A percentile compares a stretch with the other conserved stretches of the same genome.
Evolutionary conservation across 768 basidiomycete species (phyloP).

Genomic region (Rickenella mellea): DNA sequence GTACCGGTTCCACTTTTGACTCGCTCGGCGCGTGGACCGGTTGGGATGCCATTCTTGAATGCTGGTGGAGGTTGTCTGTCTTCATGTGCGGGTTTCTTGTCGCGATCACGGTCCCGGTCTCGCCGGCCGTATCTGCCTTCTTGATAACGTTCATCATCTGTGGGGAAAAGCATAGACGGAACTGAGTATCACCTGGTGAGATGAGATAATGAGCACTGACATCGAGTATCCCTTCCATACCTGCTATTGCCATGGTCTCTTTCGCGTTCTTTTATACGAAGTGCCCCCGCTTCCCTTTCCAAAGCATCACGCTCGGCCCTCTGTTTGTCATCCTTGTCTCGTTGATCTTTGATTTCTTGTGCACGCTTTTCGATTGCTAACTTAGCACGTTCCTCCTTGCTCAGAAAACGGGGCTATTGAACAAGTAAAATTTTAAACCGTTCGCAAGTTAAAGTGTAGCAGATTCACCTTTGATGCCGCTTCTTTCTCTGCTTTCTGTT

Average conservation of each 20-base stretch:
- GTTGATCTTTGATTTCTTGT: conserved; percentile 71
- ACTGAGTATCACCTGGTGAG: neutral
- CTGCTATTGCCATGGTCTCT: conserved; percentile 23
- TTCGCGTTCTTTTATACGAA: conserved; percentile 42
- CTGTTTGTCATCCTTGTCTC: conserved; percentile 51
- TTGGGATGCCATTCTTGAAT: conserved; percentile 64
- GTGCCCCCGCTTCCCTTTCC: conserved; percentile 66
- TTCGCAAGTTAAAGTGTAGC: too few relatives aligned
- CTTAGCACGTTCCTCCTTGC: conserved; percentile 84
- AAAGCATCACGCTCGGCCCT: conserved; percentile 57
- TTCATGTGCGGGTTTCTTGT: conserved; percentile 32
- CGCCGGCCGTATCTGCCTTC: conserved; percentile 34
- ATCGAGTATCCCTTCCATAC: conserved; percentile 35
- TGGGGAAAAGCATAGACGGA: conserved; percentile 2
- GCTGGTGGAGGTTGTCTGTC: conserved; percentile 22
- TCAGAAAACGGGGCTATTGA: conserved; percentile 82
- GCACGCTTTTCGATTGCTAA: conserved; percentile 83
- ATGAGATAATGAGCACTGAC: conserved; percentile 18
- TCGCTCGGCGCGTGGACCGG: conserved; percentile 76
- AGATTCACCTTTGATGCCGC: conserved; percentile 83
- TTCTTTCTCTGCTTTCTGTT: conserved; percentile 84
- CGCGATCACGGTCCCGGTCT: conserved; percentile 18
- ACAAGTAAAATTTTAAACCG: conserved; percentile 3
- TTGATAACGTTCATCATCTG: conserved; percentile 30
- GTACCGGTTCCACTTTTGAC: conserved; percentile 29